phyloP scores from a whole-genome alignment of 495 filamentous ascomycete genomes.

The Penicillium coprophilum region DNA sequence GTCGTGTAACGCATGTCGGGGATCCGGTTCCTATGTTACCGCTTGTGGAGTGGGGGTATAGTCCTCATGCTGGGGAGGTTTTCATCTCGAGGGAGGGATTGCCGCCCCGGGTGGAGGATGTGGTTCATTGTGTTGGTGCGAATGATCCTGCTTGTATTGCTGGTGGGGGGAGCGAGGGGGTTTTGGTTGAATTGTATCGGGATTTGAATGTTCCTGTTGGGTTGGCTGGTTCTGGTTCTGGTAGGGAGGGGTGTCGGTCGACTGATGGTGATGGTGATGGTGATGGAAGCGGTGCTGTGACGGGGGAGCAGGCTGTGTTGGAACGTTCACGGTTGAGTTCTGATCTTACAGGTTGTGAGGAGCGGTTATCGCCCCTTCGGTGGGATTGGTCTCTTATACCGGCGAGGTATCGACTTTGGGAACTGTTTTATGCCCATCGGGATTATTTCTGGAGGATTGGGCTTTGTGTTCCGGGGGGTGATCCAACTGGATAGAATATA shows the following conservation, averaged over 20 bases:
- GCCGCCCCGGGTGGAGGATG: slow-evolving; percentile 62
- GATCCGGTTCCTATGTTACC: slow-evolving; percentile 92
- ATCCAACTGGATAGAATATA: slow-evolving; percentile 45
- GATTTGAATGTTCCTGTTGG: slow-evolving; percentile 16
- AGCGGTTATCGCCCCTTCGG: slow-evolving; percentile 21
- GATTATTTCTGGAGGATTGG: slow-evolving; percentile 97
- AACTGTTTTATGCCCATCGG: slow-evolving; percentile 89
- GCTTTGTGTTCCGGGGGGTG: slow-evolving; percentile 82
- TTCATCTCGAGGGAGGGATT: slow-evolving; percentile 73
- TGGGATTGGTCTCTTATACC: slow-evolving; percentile 53
- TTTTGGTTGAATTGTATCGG: slow-evolving; percentile 12
- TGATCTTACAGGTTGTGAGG: slow-evolving; percentile 5
- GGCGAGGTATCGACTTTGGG: slow-evolving; percentile 71
- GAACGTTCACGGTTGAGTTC: not conserved
- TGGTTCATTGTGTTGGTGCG: slow-evolving; percentile 69
- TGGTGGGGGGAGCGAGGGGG: slow-evolving; percentile 35
- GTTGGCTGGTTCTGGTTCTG: slow-evolving; percentile 2
- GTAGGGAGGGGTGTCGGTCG: slow-evolving; percentile 1
- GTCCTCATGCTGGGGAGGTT: slow-evolving; percentile 80
- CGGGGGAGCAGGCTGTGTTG: slow-evolving; percentile 15
- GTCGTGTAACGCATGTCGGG: slow-evolving; percentile 78
- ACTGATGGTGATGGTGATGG: not conserved
- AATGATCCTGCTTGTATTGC: slow-evolving; percentile 70
- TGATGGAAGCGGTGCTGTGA: no score
- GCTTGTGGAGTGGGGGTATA: slow-evolving; percentile 81